Evolutionary conservation across 768 basidiomycete species (phyloP).

Genomic region (Tulasnella sp.): DNA sequence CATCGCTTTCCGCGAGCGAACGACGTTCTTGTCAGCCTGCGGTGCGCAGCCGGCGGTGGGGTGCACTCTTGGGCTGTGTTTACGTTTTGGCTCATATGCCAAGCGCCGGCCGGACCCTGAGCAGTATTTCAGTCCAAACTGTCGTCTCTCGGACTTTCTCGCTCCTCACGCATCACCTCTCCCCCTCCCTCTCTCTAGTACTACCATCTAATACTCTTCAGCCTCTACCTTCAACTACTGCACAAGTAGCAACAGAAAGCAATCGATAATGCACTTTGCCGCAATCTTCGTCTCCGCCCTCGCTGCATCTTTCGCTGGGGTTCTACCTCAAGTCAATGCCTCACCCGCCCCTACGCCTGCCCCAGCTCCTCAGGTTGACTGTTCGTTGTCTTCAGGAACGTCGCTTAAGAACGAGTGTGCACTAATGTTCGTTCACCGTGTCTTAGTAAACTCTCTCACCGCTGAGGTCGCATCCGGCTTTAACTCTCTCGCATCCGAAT

Average conservation of each 20-base stretch:
- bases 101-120: neutral
- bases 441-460: neutral
- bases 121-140: neutral
- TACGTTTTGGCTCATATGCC: neutral
- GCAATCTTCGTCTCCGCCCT: neutral
- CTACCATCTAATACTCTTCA: neutral
- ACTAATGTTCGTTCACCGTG: neutral
- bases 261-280: neutral
- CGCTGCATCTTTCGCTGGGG: neutral
- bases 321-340: neutral
- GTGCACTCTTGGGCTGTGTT: neutral
- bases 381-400: neutral
- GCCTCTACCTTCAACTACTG: neutral
- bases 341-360: neutral
- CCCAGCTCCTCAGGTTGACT: neutral
- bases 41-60: neutral
- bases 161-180: neutral
- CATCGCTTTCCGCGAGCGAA: neutral
- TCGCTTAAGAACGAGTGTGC: neutral
- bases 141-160: neutral
- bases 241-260: neutral
- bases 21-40: neutral
- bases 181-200: neutral
- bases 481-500: constrained; percentile 19
- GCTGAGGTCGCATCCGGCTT: constrained; percentile 19